Conservation (phyloP, 495 filamentous ascomycete species). For the Jackrogersella minutella region DNA sequence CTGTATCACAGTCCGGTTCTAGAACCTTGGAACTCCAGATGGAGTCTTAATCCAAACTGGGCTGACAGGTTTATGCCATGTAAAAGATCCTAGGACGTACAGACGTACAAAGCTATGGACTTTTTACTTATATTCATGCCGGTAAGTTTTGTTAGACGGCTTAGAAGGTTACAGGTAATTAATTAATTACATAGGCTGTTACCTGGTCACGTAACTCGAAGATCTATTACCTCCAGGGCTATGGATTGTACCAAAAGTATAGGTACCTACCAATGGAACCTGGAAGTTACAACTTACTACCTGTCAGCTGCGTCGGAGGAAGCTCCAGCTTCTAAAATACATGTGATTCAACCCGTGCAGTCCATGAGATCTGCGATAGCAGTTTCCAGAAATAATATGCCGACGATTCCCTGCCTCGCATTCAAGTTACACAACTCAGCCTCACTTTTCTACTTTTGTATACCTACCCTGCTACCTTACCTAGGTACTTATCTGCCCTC, state of each 20-base stretch:
- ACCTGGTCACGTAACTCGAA: conserved; percentile 6
- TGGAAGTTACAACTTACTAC: neutral
- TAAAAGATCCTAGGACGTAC: neutral
- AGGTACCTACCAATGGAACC: no score
- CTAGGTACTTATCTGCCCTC: conserved; percentile 28
- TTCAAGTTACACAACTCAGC: conserved; percentile 38
- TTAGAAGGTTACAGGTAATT: neutral
- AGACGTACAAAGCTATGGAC: neutral
- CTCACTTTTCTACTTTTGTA: conserved; percentile 38
- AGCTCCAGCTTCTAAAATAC: no score
- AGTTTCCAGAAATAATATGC: conserved; percentile 33
- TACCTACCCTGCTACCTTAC: conserved; percentile 30
- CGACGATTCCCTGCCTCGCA: conserved; percentile 21
- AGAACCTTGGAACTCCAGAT: conserved; percentile 27
- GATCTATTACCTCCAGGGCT: neutral
- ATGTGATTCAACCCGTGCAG: conserved; percentile 30
- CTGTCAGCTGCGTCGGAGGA: conserved; percentile 16
- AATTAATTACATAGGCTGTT: neutral
- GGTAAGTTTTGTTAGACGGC: neutral
- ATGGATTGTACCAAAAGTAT: no score
- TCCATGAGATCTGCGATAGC: conserved; percentile 21
- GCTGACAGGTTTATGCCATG: neutral
- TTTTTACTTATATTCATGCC: no score
- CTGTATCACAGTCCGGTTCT: conserved; percentile 14
- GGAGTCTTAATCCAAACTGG: conserved; percentile 11